These are phyloP conservation scores for Prunus mira DNA, from an alignment of 306 rosid species.

Conservation along the genomic window DNA sequence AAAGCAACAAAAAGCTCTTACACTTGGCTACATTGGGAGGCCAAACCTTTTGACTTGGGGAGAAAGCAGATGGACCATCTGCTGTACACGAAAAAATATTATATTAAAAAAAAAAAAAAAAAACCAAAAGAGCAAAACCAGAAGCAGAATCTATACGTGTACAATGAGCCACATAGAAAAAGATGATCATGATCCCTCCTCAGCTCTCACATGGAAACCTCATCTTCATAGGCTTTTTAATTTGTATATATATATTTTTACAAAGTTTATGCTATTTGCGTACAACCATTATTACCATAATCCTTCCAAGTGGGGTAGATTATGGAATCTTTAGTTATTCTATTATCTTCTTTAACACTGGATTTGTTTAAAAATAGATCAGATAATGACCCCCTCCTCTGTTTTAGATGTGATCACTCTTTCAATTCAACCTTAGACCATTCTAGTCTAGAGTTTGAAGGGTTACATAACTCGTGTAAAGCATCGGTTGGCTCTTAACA, in stretches of 20 bases:
- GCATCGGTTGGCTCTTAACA: not conserved
- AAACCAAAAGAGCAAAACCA: not conserved
- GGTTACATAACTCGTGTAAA: not conserved
- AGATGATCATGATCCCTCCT: not conserved
- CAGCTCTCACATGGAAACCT: slow-evolving; percentile 8
- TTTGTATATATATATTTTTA: too few species aligned
- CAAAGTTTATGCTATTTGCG: too few species aligned
- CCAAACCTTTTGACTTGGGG: not conserved
- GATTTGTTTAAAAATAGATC: not conserved
- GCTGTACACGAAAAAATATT: not conserved
- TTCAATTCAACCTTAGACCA: not conserved
- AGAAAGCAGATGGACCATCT: not conserved
- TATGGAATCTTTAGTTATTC: not conserved
- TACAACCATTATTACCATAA: too few species aligned
- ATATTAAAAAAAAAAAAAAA: too few species aligned
- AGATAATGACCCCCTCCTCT: not conserved
- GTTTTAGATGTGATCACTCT: not conserved
- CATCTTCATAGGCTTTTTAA: slow-evolving; percentile 3
- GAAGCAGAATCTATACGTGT: not conserved
- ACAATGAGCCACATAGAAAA: not conserved
- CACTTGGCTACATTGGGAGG: not conserved
- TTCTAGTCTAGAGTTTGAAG: not conserved
- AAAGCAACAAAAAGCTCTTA: not conserved
- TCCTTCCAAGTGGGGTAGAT: not conserved
- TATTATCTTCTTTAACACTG: not conserved